Evolutionary conservation across 2,329 filamentous ascomycete genomes (phyloP), one percentile per base, ranked within the genome.

Genomic region (Cadophora malorum): DNA sequence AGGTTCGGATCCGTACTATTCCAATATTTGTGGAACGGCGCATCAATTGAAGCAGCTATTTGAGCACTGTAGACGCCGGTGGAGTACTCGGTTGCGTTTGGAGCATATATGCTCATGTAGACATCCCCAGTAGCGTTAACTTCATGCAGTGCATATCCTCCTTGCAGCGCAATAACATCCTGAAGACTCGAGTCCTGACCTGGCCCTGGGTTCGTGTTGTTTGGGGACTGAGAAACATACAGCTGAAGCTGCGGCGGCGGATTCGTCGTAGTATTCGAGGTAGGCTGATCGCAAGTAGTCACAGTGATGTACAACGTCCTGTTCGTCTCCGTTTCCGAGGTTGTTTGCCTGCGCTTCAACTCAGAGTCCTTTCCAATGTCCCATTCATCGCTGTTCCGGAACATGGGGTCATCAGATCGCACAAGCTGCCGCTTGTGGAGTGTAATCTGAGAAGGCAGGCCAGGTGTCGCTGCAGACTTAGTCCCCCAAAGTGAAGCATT

Each of bases 201-300:
- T 0, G 91, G 91, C 0, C 91, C 91, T 0, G 92, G 91, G 31
- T 85, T 83, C 62, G 86, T 84, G 74, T 94, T 91, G 14, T 83
- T 81, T 1, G 82, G 75, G 3, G 88, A 87, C 21, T 82, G 88
- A 3, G 94, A 96, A 59, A 97, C 83, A 75, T 91, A 97, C 10
- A 98, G 81, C 14, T 86, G 86, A 62, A 98, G 85, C 74, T 97
- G 94, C 0, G 91, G 90, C 14, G 91, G 86, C 1, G 81, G 78
- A 10, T 60, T 67, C n/a, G 63, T 67, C 45, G 67, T 74, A 7
- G 67, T 72, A 9, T 72, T 71, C n/a, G 72, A 67, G 14, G 64
- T 59, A 14, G 95, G 96, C 74, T 96, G 93, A 31, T 87, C 79
- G 79, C 96, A 99, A 0, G 92, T 94, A 72, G 94, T 98, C 53